Evolutionary conservation across 129 eudicot species (phyloP), one percentile per base, ranked within the genome.

Genomic region (Flaveria brownii): DNA sequence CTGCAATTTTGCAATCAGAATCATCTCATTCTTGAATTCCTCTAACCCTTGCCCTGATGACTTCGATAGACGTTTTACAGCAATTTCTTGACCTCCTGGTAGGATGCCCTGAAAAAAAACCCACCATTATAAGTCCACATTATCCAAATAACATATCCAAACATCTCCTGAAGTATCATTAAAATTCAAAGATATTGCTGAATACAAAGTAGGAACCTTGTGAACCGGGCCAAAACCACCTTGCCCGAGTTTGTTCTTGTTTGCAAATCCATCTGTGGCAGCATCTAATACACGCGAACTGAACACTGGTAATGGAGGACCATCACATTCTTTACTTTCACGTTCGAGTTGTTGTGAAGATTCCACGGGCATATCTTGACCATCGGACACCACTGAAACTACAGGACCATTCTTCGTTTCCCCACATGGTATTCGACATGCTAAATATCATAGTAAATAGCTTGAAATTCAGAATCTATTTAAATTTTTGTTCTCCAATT

Each of bases 221-320:
- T 90, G 92, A 16, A 92, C 98, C 6, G 81, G 89, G 22, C 98
- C 98, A 65, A 92, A 90, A 71, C 98, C 98, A 1, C 98, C 98
- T 80, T 92, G 86, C n/a, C 98, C 96, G 4, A 92, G 88, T 68
- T 92, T 92, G 70, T 92, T 92, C 47, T 81, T 76, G 64, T 79
- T 56, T 15, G 89, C 82, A 59, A 77, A 92, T 72, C 88, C 84
- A 4, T 83, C 80, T 0, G 98, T 90, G 50, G 96, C 94, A 23
- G 52, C 52, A 55, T 77, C 90, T 65, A 88, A 64, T 54, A 10
- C 64, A 60, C 62, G 60, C 50, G 85, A 86, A 30, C 73, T 84
- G 75, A 73, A 86, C 22, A 86, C 69, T 15, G 89, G 80, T 66
- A 86, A 63, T 26, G 88, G 85, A 13, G 92, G 80, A 16, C 83